Evolutionary conservation across 129 eudicot genomes (phyloP).

Genomic region (Silybum marianum): DNA sequence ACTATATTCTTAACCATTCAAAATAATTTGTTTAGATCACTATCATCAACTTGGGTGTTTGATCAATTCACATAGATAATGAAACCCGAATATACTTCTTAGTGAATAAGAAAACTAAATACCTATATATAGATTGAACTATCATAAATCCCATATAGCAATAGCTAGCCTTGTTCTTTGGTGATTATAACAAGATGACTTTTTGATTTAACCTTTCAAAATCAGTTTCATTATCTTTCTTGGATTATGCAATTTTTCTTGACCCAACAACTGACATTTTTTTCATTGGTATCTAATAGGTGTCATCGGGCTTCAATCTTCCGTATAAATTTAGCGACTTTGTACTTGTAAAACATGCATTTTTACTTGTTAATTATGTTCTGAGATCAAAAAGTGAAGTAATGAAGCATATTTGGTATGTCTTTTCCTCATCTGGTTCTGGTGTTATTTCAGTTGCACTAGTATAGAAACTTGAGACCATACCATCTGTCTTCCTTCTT

Average conservation of each 20-base stretch:
- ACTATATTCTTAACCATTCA: too few relatives aligned
- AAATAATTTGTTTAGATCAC: too few relatives aligned
- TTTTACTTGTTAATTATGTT: conserved; percentile 30
- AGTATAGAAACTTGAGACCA: conserved; percentile 3
- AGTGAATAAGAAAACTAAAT: too few relatives aligned
- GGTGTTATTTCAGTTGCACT: conserved; percentile 1
- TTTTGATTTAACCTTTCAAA: neutral
- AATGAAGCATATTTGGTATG: conserved; percentile 19
- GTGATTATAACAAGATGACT: neutral
- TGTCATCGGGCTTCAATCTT: conserved; percentile 73
- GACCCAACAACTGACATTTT: conserved; percentile 10
- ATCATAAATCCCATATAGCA: too few relatives aligned
- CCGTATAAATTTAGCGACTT: conserved; percentile 37
- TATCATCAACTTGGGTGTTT: too few relatives aligned
- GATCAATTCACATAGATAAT: too few relatives aligned
- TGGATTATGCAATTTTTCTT: neutral
- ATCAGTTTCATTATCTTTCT: conserved; percentile 4
- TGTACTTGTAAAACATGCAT: conserved; percentile 27
- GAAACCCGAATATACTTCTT: too few relatives aligned
- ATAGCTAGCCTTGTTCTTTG: neutral
- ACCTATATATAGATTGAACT: too few relatives aligned
- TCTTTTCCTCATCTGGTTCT: conserved; percentile 8
- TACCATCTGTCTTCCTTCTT: neutral
- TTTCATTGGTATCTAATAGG: conserved; percentile 50
- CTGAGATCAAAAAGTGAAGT: neutral